phyloP scores from a whole-genome alignment of 2,329 filamentous ascomycete genomes.

The Aureobasidium uvarum region DNA sequence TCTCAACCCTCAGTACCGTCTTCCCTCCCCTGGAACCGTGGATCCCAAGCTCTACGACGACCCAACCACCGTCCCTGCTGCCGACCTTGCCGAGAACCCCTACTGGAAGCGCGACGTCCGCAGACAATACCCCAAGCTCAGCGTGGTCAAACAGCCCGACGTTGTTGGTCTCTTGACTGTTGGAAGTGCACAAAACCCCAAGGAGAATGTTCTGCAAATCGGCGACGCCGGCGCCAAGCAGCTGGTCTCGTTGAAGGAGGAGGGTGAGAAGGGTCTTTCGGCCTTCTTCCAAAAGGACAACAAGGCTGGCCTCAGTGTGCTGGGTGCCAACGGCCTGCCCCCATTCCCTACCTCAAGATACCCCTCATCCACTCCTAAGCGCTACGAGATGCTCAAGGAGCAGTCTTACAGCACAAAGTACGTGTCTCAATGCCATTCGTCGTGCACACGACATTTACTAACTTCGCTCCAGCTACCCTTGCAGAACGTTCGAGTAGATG shows the following conservation, averaged over 20 bases:
- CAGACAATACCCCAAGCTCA: constrained; percentile 75
- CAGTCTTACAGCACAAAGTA: constrained; percentile 58
- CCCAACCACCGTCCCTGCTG: constrained; percentile 78
- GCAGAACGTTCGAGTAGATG: constrained; percentile 45
- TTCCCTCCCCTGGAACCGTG: constrained; percentile 72
- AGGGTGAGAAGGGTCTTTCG: constrained; percentile 70
- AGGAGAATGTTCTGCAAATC: constrained; percentile 71
- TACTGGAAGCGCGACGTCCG: constrained; percentile 95
- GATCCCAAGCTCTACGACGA: constrained; percentile 74
- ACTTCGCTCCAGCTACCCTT: constrained; percentile 44
- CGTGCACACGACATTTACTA: constrained; percentile 29
- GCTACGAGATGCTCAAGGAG: constrained; percentile 69
- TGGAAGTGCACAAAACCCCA: constrained; percentile 76
- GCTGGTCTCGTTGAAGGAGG: constrained; percentile 72
- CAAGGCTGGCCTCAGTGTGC: constrained; percentile 54
- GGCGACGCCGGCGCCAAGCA: constrained; percentile 70
- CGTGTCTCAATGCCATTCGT: background rate
- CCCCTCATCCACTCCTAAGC: constrained; percentile 57
- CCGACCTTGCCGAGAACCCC: constrained; percentile 84
- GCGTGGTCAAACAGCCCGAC: constrained; percentile 78
- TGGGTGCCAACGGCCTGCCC: constrained; percentile 77
- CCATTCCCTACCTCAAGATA: constrained; percentile 76
- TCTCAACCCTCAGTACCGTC: constrained; percentile 87
- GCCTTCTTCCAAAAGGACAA: constrained; percentile 68
- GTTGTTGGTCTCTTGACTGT: constrained; percentile 81